These are phyloP conservation scores for Amborella trichopoda DNA, from an alignment of 164 flowering plant species.

Conservation along the genomic window DNA sequence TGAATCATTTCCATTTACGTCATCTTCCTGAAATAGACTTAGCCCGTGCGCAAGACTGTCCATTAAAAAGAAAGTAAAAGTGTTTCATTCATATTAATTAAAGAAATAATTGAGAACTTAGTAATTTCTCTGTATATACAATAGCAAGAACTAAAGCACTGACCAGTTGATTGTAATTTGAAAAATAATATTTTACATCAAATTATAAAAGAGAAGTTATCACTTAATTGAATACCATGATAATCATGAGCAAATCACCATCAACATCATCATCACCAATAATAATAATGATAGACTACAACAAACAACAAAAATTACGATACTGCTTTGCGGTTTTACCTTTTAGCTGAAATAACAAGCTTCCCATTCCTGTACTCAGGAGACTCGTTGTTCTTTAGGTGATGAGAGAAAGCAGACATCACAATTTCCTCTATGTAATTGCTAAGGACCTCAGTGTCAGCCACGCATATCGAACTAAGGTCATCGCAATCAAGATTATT, in stretches of 20 bases:
- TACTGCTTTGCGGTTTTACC: slow-evolving; percentile 28
- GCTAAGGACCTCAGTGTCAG: slow-evolving; percentile 63
- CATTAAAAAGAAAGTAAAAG: slow-evolving; percentile 4
- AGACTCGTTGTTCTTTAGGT: slow-evolving; percentile 74
- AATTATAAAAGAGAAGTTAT: too few species aligned
- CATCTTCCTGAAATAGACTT: slow-evolving; percentile 62
- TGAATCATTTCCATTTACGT: slow-evolving; percentile 28
- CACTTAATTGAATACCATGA: too few species aligned
- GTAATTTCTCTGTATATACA: too few species aligned
- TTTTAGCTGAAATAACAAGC: slow-evolving; percentile 75
- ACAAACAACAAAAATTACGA: not conserved
- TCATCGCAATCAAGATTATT: slow-evolving; percentile 93
- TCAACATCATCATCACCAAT: too few species aligned
- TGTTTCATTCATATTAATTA: not conserved
- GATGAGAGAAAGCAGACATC: slow-evolving; percentile 84
- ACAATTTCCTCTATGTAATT: slow-evolving; percentile 87
- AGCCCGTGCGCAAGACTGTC: slow-evolving; percentile 87
- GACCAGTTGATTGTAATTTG: too few species aligned
- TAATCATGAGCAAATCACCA: too few species aligned
- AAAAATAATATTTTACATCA: too few species aligned
- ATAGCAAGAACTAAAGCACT: too few species aligned
- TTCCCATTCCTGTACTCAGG: slow-evolving; percentile 83
- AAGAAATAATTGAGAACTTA: too few species aligned
- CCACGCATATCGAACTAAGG: slow-evolving; percentile 55
- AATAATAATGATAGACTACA: too few species aligned